Conservation (phyloP, 805 yeast genomes). For the Millerozyma miso region DNA sequence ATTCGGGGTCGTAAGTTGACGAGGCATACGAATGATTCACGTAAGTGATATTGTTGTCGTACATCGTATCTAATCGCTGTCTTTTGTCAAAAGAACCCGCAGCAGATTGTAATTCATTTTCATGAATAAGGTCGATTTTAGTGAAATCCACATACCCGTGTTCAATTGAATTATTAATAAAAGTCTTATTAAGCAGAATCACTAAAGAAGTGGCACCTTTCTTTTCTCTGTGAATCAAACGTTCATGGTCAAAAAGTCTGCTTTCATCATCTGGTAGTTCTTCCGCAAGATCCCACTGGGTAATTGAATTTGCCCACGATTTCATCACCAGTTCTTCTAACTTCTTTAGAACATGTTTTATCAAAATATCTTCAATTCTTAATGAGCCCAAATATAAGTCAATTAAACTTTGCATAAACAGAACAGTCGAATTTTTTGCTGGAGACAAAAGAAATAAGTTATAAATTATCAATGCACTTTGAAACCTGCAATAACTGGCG, state of each 20-base stretch:
- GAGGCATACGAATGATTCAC: conserved; percentile 19
- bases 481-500: conserved; percentile 28
- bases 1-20: conserved; percentile 63
- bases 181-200: conserved; percentile 47
- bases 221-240: conserved; percentile 42
- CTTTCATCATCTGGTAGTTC: conserved; percentile 38
- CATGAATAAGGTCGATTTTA: neutral
- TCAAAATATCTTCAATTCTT: conserved; percentile 54
- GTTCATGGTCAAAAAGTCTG: conserved; percentile 46
- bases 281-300: conserved; percentile 61
- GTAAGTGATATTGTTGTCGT: conserved; percentile 13
- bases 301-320: conserved; percentile 65
- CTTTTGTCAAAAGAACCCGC: conserved; percentile 10
- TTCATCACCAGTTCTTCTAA: conserved; percentile 51
- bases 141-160: neutral
- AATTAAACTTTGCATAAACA: conserved; percentile 44
- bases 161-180: conserved; percentile 45
- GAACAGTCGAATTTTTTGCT: conserved; percentile 40
- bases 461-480: conserved; percentile 45
- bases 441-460: conserved; percentile 48
- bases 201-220: conserved; percentile 35
- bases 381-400: conserved; percentile 61
- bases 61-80: conserved; percentile 25
- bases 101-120: neutral
- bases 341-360: conserved; percentile 50